A percentile compares a stretch with the other conserved stretches of the same genome.
Evolutionary conservation across 441 rosid genomes (phyloP).

Genomic region (Melastoma candidum): DNA sequence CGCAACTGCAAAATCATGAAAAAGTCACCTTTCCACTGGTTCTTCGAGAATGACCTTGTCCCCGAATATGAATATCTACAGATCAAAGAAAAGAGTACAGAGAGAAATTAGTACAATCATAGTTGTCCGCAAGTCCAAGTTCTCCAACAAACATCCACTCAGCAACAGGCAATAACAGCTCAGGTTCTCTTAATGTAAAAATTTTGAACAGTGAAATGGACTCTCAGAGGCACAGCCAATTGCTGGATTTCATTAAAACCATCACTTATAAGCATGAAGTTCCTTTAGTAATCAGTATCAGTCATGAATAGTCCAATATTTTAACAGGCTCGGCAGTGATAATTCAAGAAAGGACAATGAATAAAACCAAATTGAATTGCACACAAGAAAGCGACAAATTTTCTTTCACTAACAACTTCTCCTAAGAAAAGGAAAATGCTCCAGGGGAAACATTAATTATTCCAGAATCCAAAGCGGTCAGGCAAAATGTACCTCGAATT

Average conservation of each 20-base stretch:
- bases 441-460: background rate
- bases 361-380: no score
- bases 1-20: background rate
- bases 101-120: background rate
- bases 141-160: background rate
- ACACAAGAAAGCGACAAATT: background rate
- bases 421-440: background rate
- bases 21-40: constrained; percentile 4
- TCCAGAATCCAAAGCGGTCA: background rate
- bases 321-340: no score
- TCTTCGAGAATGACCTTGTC: constrained; percentile 3
- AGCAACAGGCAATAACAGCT: no score
- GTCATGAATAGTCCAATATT: no score
- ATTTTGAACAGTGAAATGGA: no score
- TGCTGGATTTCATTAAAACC: no score
- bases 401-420: background rate
- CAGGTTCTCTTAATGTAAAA: no score
- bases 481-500: constrained; percentile 6
- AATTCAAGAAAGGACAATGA: no score
- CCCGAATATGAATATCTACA: constrained; percentile 4
- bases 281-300: no score
- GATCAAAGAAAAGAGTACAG: background rate
- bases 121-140: background rate
- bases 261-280: no score
- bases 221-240: no score